These are phyloP conservation scores for Euphrasia arctica DNA, from an alignment of 305 asterid species.

Conservation along the genomic window DNA sequence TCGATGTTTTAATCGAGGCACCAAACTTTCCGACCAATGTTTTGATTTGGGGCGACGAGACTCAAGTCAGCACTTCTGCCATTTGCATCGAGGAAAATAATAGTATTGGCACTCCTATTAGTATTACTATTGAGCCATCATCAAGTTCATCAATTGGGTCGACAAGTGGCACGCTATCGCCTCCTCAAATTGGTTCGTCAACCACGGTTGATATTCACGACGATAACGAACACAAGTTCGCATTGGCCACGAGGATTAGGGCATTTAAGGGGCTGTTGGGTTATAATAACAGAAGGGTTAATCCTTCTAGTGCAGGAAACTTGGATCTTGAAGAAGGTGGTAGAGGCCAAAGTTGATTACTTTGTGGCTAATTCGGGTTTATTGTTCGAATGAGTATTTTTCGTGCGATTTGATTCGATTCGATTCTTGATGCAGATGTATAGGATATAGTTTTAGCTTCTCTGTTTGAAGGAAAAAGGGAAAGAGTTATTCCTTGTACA, in stretches of 20 bases:
- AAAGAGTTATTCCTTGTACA: constrained; percentile 23
- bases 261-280: constrained; percentile 79
- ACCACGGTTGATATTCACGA: constrained; percentile 48
- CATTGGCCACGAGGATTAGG: constrained; percentile 54
- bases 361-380: not conserved
- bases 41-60: constrained; percentile 76
- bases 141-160: not conserved
- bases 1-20: constrained; percentile 35
- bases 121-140: not conserved
- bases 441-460: constrained; percentile 23
- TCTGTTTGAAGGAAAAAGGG: constrained; percentile 40
- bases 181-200: constrained; percentile 3
- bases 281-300: constrained; percentile 57
- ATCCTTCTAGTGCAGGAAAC: constrained; percentile 47
- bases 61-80: constrained; percentile 47
- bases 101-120: constrained; percentile 18
- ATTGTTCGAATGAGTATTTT: not conserved
- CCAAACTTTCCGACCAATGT: constrained; percentile 76
- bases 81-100: constrained; percentile 38
- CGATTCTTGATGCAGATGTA: constrained; percentile 46
- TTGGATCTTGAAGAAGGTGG: constrained; percentile 63
- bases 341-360: constrained; percentile 38
- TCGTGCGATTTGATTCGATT: constrained; percentile 11
- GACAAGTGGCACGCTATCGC: constrained; percentile 23
- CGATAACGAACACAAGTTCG: constrained; percentile 56